These are phyloP conservation scores for Metarhizium anisopliae DNA, from an alignment of 2,329 filamentous ascomycete genomes.

Conservation along the genomic window DNA sequence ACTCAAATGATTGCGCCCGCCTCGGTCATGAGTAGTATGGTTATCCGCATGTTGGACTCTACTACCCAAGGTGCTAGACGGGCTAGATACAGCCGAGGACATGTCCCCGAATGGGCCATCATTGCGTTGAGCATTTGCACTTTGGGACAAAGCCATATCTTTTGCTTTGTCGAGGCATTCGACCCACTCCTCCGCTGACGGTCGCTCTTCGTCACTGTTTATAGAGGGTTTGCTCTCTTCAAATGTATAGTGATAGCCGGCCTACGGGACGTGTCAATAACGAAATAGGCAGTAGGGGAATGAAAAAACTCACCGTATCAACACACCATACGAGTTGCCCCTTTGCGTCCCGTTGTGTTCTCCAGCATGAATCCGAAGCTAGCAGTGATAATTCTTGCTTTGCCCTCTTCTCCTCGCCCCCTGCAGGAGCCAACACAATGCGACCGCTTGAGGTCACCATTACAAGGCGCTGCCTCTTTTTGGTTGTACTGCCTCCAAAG, in stretches of 20 bases:
- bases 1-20: conserved; percentile 47
- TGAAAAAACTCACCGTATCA: conserved; percentile 68
- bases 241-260: conserved; percentile 84
- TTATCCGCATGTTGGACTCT: conserved; percentile 43
- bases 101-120: conserved; percentile 62
- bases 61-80: conserved; percentile 62
- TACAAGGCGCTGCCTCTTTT: conserved; percentile 86
- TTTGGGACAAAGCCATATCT: conserved; percentile 73
- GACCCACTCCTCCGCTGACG: conserved; percentile 82
- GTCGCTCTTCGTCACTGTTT: conserved; percentile 51
- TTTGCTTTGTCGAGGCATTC: conserved; percentile 79
- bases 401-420: conserved; percentile 90
- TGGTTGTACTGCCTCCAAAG: conserved; percentile 82
- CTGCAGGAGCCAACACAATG: conserved; percentile 81
- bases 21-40: conserved; percentile 39
- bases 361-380: conserved; percentile 66
- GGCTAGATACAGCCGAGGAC: conserved; percentile 65
- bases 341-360: conserved; percentile 74
- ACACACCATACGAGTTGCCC: conserved; percentile 83
- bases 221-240: conserved; percentile 72
- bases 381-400: conserved; percentile 89
- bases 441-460: conserved; percentile 91
- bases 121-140: conserved; percentile 54
- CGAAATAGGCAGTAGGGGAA: neutral
- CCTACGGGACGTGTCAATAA: conserved; percentile 42